Base-by-base conservation (phyloP, 176 grass and related monocot species). In the Elaeis guineensis region DNA sequence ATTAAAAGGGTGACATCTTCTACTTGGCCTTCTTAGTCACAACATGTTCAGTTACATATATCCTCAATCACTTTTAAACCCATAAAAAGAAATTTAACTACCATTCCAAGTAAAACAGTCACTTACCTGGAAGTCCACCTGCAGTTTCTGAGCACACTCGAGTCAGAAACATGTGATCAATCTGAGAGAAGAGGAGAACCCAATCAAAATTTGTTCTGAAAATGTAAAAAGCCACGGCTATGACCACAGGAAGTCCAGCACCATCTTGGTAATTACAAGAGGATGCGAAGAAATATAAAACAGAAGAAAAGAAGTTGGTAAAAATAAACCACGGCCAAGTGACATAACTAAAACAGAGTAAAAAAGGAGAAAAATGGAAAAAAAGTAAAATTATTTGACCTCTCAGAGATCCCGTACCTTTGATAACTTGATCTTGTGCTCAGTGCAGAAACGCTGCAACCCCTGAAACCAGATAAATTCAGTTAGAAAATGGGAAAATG, bases 351-450 rank as follows among this genome's bases (percentile, higher is more conserved):
- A 14, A 44, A 44, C 11, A 12, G 35, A 44, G 6, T 50, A 12
- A 16, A 8, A 20, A 69, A 5, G 26, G 70, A 29, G 3, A 54
- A 19, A 25, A 20, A 5, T 4, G 16, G 49, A 12, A 7, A 52
- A 52, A 54, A 5, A 44, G 9, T 14, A 44, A 44, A 12, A 2
- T 12, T 44, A 44, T 44, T 3, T 44, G 35, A 44, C 11, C 8
- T 55, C 6, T 7, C 9, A 58, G 61, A 26, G 3, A 59, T 57
- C 9, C 14, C 12, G 65, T 83, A 97, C 92, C 83, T 97, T 97
- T 59, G 92, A 97, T 52, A 97, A 71, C 59, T 97, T 97, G 71
- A 91, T 97, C 78, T 97, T 97, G 87, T 97, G 92, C 75, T 97
- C 92, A 16, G 81, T 91, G 52, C 92, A 97, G 69, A 91, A 97